These are phyloP conservation scores for Hypoxylon sp. DNA, from an alignment of 2,329 filamentous ascomycete genomes.

Conservation along the genomic window DNA sequence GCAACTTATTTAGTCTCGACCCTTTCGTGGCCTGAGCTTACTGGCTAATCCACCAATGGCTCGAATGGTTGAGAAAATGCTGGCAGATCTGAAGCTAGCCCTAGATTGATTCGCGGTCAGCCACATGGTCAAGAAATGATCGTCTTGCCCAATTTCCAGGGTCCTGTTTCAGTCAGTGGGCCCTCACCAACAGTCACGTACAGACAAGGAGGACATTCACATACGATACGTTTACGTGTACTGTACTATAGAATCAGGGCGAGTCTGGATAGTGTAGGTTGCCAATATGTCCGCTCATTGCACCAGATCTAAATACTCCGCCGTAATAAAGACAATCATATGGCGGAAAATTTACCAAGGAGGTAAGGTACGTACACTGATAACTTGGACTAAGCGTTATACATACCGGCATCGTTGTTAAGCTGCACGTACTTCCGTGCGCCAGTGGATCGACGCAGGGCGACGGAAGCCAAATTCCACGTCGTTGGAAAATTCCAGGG, in stretches of 20 bases:
- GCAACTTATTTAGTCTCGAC: slow-evolving; percentile 45
- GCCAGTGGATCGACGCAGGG: slow-evolving; percentile 47
- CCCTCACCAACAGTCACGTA: slow-evolving; percentile 30
- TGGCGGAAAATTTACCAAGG: background rate
- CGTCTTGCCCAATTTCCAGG: slow-evolving; percentile 44
- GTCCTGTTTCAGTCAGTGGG: slow-evolving; percentile 48
- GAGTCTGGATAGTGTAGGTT: background rate
- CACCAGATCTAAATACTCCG: slow-evolving; percentile 32
- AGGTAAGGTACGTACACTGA: slow-evolving; percentile 16
- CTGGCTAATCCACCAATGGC: slow-evolving; percentile 46
- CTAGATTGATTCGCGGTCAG: slow-evolving; percentile 46
- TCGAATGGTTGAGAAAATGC: slow-evolving; percentile 40
- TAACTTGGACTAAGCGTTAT: slow-evolving; percentile 33
- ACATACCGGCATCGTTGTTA: slow-evolving; percentile 39
- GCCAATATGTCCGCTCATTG: slow-evolving; percentile 28
- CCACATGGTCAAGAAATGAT: slow-evolving; percentile 49
- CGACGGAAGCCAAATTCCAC: slow-evolving; percentile 47
- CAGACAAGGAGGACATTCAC: slow-evolving; percentile 2
- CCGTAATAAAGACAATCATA: slow-evolving; percentile 24
- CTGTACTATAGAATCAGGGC: slow-evolving; percentile 8
- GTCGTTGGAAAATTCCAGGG: slow-evolving; percentile 42
- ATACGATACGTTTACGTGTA: slow-evolving; percentile 8
- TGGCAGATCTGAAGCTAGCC: slow-evolving; percentile 44
- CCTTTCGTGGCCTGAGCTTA: slow-evolving; percentile 51
- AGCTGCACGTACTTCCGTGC: slow-evolving; percentile 45